Evolutionary conservation across 306 rosid genomes (phyloP).

Genomic region (Glycine tomentella): DNA sequence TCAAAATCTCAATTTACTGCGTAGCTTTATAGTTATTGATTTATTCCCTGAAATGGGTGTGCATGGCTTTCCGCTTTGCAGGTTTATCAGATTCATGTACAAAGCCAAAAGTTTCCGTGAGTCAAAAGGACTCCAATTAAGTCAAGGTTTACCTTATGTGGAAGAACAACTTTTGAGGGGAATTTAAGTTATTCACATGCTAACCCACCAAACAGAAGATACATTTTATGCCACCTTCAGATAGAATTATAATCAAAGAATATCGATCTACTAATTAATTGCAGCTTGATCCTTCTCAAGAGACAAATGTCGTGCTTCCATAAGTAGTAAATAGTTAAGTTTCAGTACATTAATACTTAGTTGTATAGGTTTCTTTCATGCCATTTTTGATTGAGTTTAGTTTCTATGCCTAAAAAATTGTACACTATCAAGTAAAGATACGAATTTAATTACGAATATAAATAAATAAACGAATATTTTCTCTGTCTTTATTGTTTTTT

Average conservation of each 20-base stretch:
- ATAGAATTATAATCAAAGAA: conserved; percentile 9
- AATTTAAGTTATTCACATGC: conserved; percentile 15
- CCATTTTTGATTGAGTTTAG: no score
- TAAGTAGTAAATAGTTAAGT: background rate
- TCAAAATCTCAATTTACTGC: conserved; percentile 4
- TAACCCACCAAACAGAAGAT: background rate
- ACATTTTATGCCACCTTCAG: background rate
- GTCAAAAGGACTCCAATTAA: conserved; percentile 26
- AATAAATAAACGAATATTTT: no score
- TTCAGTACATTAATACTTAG: background rate
- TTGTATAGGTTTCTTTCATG: no score
- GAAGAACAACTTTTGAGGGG: conserved; percentile 39
- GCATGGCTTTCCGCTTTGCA: conserved; percentile 39
- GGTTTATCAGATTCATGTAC: conserved; percentile 31
- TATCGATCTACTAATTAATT: background rate
- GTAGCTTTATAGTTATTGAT: conserved; percentile 9
- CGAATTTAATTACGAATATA: no score
- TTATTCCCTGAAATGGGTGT: conserved; percentile 16
- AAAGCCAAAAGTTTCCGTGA: conserved; percentile 49
- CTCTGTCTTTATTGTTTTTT: no score
- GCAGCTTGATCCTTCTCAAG: background rate
- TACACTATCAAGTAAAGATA: no score
- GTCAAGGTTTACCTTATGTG: conserved; percentile 17
- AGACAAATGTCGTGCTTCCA: background rate
- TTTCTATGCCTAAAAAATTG: no score